Evolutionary conservation across 768 basidiomycete species (phyloP), one percentile per base, ranked within the genome.

Genomic region (Suillus cothurnatus): DNA sequence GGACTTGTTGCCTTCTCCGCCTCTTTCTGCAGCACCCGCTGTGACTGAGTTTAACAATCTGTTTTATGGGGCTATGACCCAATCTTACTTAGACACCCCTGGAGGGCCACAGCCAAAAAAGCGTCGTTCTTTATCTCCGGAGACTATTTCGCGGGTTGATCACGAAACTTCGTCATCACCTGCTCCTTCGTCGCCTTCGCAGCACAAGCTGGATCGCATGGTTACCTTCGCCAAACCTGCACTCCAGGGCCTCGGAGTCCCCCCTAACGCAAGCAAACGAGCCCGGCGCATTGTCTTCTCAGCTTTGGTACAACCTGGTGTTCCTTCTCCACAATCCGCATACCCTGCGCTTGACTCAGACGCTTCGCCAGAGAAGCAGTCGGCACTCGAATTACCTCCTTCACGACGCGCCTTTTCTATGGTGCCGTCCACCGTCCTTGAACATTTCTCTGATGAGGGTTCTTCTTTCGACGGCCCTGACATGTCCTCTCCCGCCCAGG

Each of bases 401-500:
- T 79, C 83, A 19, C 86, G 92, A 31, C 87, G 92, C 34, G 91
- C 88, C 2, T 91, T 93, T 73, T 92, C 90, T 56, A 83, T 92
- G 78, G 77, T 91, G 50, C 80, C 83, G 0, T 77, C 79, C 28
- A 69, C 63, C 56, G 67, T 73, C 57, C 61, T 70, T 7, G 86
- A 87, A 43, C 82, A 85, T 61, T 82, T 84, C 41, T 87, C 88
- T n/a, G 78, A 81, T 26, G 79, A 77, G 45, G 39, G 39, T 41
- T 75, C 79, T 23, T 88, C 88, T 63, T 88, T 90, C 69, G 80
- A 79, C 45, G 83, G 82, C 23, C 82, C 82, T 15, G 90, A 91
- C 68, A 84, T 88, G 84, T 92, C 91, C 36, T 92, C 91, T 0
- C 92, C 92, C 49, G 92, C 92, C 39, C 88, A 90, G 70, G 91